phyloP scores from a whole-genome alignment of 441 rosid species.

The Populus hybrid region DNA sequence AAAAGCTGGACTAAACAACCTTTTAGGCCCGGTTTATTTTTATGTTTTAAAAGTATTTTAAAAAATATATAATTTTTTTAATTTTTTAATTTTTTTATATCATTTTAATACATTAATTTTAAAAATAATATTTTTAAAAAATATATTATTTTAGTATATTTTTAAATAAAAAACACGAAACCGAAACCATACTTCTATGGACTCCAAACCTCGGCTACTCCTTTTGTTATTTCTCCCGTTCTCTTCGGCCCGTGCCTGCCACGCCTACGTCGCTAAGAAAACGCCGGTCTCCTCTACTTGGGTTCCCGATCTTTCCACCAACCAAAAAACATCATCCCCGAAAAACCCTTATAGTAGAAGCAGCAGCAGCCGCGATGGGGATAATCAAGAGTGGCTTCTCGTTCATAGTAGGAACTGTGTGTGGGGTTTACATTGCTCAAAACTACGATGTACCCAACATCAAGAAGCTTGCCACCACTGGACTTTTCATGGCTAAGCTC shows the following conservation, averaged over 20 bases:
- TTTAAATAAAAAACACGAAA: too few relatives aligned
- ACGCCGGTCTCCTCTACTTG: not conserved
- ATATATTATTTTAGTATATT: too few relatives aligned
- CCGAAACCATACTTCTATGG: too few relatives aligned
- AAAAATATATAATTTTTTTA: too few relatives aligned
- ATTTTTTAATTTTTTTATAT: too few relatives aligned
- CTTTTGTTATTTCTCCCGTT: not conserved
- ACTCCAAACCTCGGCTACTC: not conserved
- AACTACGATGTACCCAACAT: conserved; percentile 86
- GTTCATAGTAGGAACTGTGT: conserved; percentile 56
- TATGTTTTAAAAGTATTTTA: too few relatives aligned
- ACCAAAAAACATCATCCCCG: not conserved
- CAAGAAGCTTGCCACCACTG: conserved; percentile 48
- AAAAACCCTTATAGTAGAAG: not conserved
- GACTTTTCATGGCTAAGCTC: conserved; percentile 55
- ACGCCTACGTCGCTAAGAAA: not conserved
- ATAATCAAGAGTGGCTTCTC: conserved; percentile 66
- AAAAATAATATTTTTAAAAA: too few relatives aligned
- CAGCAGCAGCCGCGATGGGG: conserved; percentile 45
- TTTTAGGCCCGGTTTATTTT: too few relatives aligned
- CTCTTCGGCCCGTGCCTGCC: not conserved
- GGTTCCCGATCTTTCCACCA: not conserved
- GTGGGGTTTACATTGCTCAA: conserved; percentile 82
- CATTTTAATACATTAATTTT: too few relatives aligned
- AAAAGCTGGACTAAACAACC: too few relatives aligned